Conservation (phyloP, 495 filamentous ascomycete genomes). For the Clavariopsis aquatica region DNA sequence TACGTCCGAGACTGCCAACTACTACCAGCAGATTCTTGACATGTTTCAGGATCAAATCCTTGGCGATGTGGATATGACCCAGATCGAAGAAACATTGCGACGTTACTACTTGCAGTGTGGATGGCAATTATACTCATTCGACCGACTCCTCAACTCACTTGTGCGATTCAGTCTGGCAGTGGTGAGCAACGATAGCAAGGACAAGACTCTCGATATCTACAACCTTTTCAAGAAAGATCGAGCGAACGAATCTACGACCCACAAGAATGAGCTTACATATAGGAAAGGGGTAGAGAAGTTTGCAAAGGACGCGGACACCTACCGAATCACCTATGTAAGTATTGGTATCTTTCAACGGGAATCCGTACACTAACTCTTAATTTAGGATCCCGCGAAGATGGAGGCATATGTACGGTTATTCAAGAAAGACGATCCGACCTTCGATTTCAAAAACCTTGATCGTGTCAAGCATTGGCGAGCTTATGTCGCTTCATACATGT, state of each 20-base stretch:
- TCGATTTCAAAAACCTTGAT: slow-evolving; percentile 57
- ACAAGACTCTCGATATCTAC: slow-evolving; percentile 84
- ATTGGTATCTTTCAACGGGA: neutral
- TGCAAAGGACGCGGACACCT: slow-evolving; percentile 87
- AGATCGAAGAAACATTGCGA: slow-evolving; percentile 85
- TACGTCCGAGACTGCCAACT: slow-evolving; percentile 59
- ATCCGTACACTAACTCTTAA: neutral
- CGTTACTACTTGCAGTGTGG: slow-evolving; percentile 85
- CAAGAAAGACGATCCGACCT: slow-evolving; percentile 77
- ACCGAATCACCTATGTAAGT: slow-evolving; percentile 81
- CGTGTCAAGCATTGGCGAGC: slow-evolving; percentile 75
- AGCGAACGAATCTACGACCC: slow-evolving; percentile 76
- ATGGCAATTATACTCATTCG: slow-evolving; percentile 86
- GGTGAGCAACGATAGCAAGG: slow-evolving; percentile 77
- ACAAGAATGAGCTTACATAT: slow-evolving; percentile 78
- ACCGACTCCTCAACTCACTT: slow-evolving; percentile 76
- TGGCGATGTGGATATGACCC: slow-evolving; percentile 72
- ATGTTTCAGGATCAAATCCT: slow-evolving; percentile 70
- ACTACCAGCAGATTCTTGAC: slow-evolving; percentile 67
- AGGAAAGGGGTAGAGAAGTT: slow-evolving; percentile 84
- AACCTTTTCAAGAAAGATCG: slow-evolving; percentile 80
- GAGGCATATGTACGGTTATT: slow-evolving; percentile 69
- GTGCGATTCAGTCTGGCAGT: slow-evolving; percentile 73
- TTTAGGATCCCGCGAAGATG: slow-evolving; percentile 49
- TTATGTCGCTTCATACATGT: slow-evolving; percentile 88